Conservation (phyloP, 225 moss, liverwort and hornwort genomes). For the Sphagnum contortum region DNA sequence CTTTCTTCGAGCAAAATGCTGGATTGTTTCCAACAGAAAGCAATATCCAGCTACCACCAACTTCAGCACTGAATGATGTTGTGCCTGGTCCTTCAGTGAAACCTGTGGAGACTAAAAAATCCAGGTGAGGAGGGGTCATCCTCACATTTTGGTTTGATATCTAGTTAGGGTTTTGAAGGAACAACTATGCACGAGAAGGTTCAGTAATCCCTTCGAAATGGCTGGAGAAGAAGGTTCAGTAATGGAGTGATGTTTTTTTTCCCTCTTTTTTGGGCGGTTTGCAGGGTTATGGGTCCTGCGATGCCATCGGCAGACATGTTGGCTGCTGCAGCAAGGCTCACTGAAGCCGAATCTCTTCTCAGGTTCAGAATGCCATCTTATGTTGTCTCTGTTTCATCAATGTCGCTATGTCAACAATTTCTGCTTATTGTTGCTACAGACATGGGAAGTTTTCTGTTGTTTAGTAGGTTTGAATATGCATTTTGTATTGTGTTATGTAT, state of each 20-base stretch:
- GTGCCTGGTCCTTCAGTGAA: conserved; percentile 19
- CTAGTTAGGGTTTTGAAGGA: too few species aligned
- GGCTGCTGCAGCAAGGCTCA: conserved; percentile 81
- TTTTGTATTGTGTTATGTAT: too few species aligned
- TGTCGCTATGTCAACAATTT: too few species aligned
- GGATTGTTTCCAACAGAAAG: conserved; percentile 9
- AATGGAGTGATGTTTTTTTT: too few species aligned
- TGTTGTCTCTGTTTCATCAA: background rate
- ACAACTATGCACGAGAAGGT: too few species aligned
- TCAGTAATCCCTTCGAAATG: too few species aligned
- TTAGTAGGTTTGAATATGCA: too few species aligned
- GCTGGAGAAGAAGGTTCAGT: too few species aligned
- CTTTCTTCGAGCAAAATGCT: conserved; percentile 11
- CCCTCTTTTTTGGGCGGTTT: background rate
- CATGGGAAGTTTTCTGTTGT: too few species aligned
- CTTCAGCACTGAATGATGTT: conserved; percentile 1
- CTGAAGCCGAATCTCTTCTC: conserved; percentile 72
- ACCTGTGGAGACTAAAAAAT: conserved; percentile 4
- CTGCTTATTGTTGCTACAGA: too few species aligned
- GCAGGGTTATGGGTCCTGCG: conserved; percentile 86
- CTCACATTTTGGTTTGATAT: too few species aligned
- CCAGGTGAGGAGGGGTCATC: conserved; percentile 18
- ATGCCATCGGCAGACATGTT: conserved; percentile 85
- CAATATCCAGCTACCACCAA: conserved; percentile 14
- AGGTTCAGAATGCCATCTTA: conserved; percentile 31